Base-by-base conservation (phyloP, 257 asterid species). In the Solanum rostratum region DNA sequence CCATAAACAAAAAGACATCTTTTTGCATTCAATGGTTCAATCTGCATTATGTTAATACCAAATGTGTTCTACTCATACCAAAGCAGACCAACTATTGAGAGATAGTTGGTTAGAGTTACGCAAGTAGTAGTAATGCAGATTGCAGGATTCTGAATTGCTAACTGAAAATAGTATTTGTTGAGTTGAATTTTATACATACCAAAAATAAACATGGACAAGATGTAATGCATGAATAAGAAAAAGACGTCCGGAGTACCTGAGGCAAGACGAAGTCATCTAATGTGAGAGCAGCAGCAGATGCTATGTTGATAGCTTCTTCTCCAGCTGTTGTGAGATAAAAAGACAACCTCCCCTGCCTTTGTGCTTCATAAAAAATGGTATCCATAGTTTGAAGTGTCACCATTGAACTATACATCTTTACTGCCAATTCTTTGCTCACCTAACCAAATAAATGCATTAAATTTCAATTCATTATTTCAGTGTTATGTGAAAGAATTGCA, bases 221-320 rank as follows among this genome's bases (percentile, higher is more conserved):
- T 33, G 3, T 33, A 33, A 33, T 33, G 37, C 37, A 33, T 33
- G 37, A 33, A 33, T 33, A 33, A 33, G 37, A 33, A 33, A 33
- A n/a, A n/a, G n/a, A n/a, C n/a, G n/a, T n/a, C n/a, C n/a, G n/a
- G n/a, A n/a, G 52, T 27, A 85, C 92, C 92, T 90, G 92, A 18
- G 91, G 92, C 41, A 90, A 84, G 5, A 90, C 79, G 60, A 85
- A 39, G 80, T 94, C 97, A 55, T 96, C 92, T 0, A 90, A 84
- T 6, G 93, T 6, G 63, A 95, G 97, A 29, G 98, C 99, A 82
- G 99, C 99, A 24, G 99, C 99, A 0, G 99, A 91, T 76, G 94
- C 99, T 80, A 96, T 88, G 89, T 90, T 93, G 76, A 93, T 90
- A 22, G 97, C 98, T 89, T 96, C 99, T 87, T 96, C 99, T 7